Evolutionary conservation across 257 asterid genomes (phyloP).

Genomic region (Thymus mandschuricus): DNA sequence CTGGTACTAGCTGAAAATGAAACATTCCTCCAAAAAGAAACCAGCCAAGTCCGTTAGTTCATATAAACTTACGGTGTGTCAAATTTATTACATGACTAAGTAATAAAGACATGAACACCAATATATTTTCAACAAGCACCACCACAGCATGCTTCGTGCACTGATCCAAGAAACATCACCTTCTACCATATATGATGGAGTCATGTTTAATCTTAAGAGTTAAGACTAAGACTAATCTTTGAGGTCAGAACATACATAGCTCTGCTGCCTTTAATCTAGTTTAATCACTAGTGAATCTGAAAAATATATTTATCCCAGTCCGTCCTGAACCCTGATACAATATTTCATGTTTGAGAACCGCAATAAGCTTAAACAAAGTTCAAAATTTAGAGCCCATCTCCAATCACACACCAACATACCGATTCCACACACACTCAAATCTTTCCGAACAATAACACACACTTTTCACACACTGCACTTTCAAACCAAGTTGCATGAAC

Average conservation of each 20-base stretch:
- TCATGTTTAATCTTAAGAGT: not conserved
- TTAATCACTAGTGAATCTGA: too few species aligned
- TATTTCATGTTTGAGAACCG: not conserved
- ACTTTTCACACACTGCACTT: not conserved
- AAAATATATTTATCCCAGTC: not conserved
- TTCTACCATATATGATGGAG: not conserved
- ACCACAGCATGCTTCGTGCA: constrained; percentile 4
- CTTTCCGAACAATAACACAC: not conserved
- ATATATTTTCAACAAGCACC: constrained; percentile 8
- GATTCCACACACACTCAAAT: not conserved
- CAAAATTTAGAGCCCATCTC: not conserved
- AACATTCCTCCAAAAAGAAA: constrained; percentile 21
- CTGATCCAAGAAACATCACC: not conserved
- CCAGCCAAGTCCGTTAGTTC: not conserved
- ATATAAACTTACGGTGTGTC: not conserved
- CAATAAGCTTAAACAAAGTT: constrained; percentile 12
- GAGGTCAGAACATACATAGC: constrained; percentile 1
- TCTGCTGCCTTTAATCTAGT: not conserved
- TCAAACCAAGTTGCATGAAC: not conserved
- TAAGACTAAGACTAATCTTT: not conserved
- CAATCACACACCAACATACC: not conserved
- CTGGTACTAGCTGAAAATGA: not conserved
- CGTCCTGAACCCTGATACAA: not conserved
- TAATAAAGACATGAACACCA: constrained; percentile 13
- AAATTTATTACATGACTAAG: constrained; percentile 1